A percentile compares a stretch with the other conserved stretches of the same genome.
Conservation (phyloP, 2,329 filamentous ascomycete genomes). For the Aspergillus calidoustus region DNA sequence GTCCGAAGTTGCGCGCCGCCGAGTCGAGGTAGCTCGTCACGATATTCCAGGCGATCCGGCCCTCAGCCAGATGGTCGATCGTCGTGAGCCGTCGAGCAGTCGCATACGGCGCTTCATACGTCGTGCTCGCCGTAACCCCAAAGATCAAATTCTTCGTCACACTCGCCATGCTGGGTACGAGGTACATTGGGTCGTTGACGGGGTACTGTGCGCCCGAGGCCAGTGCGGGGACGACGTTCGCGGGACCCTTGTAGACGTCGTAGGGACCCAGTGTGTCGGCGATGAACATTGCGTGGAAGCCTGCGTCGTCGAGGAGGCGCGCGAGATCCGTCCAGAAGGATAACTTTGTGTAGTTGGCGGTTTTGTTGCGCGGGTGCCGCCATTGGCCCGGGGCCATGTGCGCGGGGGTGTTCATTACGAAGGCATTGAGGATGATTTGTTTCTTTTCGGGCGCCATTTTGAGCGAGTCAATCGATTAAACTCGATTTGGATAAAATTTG, state of each 20-base stretch:
- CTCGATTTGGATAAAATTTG: too few relatives aligned
- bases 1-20: slow-evolving; percentile 54
- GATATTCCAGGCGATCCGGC: slow-evolving; percentile 59
- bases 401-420: slow-evolving; percentile 53
- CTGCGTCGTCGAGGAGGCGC: slow-evolving; percentile 52
- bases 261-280: slow-evolving; percentile 56
- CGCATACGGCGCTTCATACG: slow-evolving; percentile 60
- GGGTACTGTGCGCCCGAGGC: slow-evolving; percentile 49
- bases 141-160: slow-evolving; percentile 54
- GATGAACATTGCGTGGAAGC: slow-evolving; percentile 58
- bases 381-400: slow-evolving; percentile 52
- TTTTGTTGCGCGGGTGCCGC: slow-evolving; percentile 42
- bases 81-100: slow-evolving; percentile 60
- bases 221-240: slow-evolving; percentile 45
- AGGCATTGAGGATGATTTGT: slow-evolving; percentile 53
- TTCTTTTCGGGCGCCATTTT: slow-evolving; percentile 28
- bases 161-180: slow-evolving; percentile 49
- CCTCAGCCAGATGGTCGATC: slow-evolving; percentile 57
- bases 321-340: slow-evolving; percentile 55
- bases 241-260: slow-evolving; percentile 51
- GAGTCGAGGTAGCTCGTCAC: slow-evolving; percentile 55
- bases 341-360: slow-evolving; percentile 46
- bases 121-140: slow-evolving; percentile 59
- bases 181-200: slow-evolving; percentile 24
- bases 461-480: too few relatives aligned